Base-by-base conservation (phyloP, 169 alveolate genomes). In the Plasmodium vivax region DNA sequence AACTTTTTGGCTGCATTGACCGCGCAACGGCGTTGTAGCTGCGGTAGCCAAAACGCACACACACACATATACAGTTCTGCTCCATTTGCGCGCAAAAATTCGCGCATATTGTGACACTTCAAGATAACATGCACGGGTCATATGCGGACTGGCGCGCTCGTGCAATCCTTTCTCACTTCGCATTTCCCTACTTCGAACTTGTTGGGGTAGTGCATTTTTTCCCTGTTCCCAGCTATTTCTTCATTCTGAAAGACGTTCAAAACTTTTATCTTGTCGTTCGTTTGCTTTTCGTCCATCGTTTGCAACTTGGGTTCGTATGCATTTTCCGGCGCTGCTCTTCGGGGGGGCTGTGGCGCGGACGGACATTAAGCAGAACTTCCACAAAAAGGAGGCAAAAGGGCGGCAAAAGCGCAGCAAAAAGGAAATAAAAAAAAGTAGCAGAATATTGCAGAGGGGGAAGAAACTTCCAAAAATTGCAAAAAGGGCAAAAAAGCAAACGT, bases 221-320 rank as follows among this genome's bases (percentile, higher is more conserved):
- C 79, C 54, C 19, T 74, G 51, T 43, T 84, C 41, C 51, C 79
- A 51, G 43, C 34, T 79, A 79, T 77, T 34, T 58, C 94, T 77
- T 88, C 94, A 79, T 88, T 88, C 23, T 88, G 94, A 62, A 88
- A 88, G 71, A 88, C 84, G 41, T 88, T 88, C 81, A 88, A 77
- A 54, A 88, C 94, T 88, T 88, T 88, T 77, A 88, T 88, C 71
- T 88, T 88, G 81, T 85, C 27, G n/a, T 80, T 41, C 71, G 74
- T 77, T 27, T 88, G 85, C 79, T 41, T 58, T 58, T 88, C 88
- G n/a, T 51, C 94, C 94, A 88, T 88, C 45, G 47, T 88, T 54
- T 38, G 32, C 16, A 73, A 45, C 79, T 56, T 19, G 34, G 75
- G 7, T 23, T 9, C 43, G 79, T 56, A 38, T 56, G 43, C 87